phyloP scores from a whole-genome alignment of 345 rosid species.

The Ceriops tagal region DNA sequence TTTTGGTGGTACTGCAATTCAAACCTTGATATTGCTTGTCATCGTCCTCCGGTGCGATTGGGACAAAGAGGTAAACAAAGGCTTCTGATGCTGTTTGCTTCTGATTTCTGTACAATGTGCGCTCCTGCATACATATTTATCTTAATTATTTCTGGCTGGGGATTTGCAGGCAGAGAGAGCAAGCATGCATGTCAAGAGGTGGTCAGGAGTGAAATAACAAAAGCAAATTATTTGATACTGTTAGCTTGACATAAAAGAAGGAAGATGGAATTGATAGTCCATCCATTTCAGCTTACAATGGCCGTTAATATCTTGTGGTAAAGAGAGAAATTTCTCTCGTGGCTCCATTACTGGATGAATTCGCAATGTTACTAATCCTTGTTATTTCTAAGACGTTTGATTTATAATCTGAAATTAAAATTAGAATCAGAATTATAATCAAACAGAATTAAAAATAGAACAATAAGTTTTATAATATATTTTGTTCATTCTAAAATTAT shows the following conservation, averaged over 20 bases:
- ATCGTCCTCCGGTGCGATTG: slow-evolving; percentile 66
- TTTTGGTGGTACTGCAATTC: slow-evolving; percentile 76
- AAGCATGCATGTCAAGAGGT: slow-evolving; percentile 46
- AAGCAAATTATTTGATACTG: not conserved
- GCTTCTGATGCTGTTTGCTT: not conserved
- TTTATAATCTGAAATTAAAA: too few species aligned
- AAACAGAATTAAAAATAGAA: too few species aligned
- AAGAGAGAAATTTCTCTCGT: too few species aligned
- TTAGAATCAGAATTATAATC: too few species aligned
- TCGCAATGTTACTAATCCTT: too few species aligned
- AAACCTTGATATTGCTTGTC: slow-evolving; percentile 47
- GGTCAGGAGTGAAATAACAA: slow-evolving; percentile 33
- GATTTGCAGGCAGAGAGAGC: slow-evolving; percentile 69
- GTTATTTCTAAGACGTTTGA: too few species aligned
- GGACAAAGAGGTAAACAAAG: slow-evolving; percentile 53
- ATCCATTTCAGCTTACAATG: too few species aligned
- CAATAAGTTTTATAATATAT: too few species aligned
- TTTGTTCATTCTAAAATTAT: too few species aligned
- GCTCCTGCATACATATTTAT: not conserved
- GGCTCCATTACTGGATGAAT: too few species aligned
- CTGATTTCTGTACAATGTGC: not conserved
- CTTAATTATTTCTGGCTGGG: too few species aligned
- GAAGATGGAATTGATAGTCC: not conserved
- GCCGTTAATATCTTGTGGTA: too few species aligned
- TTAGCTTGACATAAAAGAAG: not conserved